A percentile compares a stretch with the other conserved stretches of the same genome.
phyloP scores from a whole-genome alignment of 441 rosid genomes.

The Raphanus hybrid region DNA sequence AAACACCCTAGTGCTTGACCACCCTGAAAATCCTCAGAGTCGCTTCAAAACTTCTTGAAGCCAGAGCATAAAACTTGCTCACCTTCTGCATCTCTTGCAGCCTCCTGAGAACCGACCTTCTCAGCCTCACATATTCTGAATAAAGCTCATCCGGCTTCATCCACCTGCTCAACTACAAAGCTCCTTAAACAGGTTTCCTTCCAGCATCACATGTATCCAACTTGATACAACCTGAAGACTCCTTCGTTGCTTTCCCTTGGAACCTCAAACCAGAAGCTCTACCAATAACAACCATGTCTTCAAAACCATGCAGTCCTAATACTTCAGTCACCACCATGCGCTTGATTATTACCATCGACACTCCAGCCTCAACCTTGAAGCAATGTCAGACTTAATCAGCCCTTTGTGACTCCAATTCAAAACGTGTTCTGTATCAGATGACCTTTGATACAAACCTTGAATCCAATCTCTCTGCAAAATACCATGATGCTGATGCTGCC shows the following conservation, averaged over 20 bases:
- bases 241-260: not conserved
- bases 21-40: not conserved
- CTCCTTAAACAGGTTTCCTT: not conserved
- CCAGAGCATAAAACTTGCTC: not conserved
- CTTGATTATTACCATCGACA: not conserved
- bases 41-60: not conserved
- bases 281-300: not conserved
- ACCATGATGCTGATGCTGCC: not conserved
- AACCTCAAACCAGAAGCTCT: not conserved
- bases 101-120: not conserved
- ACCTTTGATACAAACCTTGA: not conserved
- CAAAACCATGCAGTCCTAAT: not conserved
- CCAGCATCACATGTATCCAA: not conserved
- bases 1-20: not conserved
- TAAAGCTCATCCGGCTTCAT: not conserved
- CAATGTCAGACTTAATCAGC: not conserved
- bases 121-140: not conserved
- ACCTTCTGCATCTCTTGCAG: not conserved
- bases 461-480: not conserved
- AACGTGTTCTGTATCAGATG: not conserved
- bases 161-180: not conserved
- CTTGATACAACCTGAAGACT: not conserved
- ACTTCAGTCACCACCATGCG: not conserved
- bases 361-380: not conserved
- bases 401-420: not conserved